Evolutionary conservation across 2,329 filamentous ascomycete genomes (phyloP), one percentile per base, ranked within the genome.

Genomic region (Aspergillus sclerotialis): DNA sequence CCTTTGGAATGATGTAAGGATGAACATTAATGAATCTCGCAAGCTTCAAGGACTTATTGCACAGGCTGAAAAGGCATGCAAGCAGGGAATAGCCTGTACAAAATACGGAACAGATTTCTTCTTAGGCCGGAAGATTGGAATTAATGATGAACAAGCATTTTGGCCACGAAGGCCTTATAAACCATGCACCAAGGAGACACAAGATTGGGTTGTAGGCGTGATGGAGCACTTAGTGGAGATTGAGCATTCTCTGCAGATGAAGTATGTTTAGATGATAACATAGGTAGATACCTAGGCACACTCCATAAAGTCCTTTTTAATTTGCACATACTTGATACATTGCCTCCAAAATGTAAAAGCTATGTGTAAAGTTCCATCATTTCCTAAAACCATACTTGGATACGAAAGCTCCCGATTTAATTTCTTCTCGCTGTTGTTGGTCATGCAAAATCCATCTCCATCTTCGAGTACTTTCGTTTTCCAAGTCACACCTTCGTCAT

Each of bases 61-160:
- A 2, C 61, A 67, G 30, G 68, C 68, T 1, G 69, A 72, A 40
- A 69, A 66, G 60, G 68, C 69, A 0, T 72, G 69, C 41, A 72
- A 72, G 46, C 69, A 71, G 49, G 60, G 64, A 0, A 60, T 72
- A 15, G 58, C 65, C 0, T 50, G 58, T 6, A 72, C 68, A 0
- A 72, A 72, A 43, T 72, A 63, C 34, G 68, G 62, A 5, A 60
- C 65, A 0, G 66, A 63, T 46, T 52, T 62, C 39, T 69, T 64
- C 40, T 42, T 67, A 0, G 69, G 67, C 0, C 53, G 47, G 7
- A 43, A 47, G 1, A 43, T 67, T 4, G 67, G 65, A 0, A n/a
- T 69, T 1, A 37, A 21, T 2, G 38, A 44, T 11, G 45, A 58
- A 10, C 52, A 60, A 44, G 52, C 54, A 2, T 71, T 67, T 45